A percentile compares a stretch with the other conserved stretches of the same genome.
phyloP scores from a whole-genome alignment of 2,329 filamentous ascomycete species.

The Dothistroma septosporum region DNA sequence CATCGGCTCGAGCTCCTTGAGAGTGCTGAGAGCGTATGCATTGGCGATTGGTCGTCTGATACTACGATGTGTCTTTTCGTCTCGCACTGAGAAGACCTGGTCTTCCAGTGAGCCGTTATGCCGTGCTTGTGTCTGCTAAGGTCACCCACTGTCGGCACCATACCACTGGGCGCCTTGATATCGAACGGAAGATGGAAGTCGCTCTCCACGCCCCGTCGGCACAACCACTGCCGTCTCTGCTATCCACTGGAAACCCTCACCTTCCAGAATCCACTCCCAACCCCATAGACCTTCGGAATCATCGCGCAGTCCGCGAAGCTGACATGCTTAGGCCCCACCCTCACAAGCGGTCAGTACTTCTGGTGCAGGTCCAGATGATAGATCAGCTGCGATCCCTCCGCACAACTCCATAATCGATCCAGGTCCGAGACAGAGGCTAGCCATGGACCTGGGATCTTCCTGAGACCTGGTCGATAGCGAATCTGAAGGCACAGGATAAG shows the following conservation, averaged over 20 bases:
- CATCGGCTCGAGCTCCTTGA: conserved; percentile 26
- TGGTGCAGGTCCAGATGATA: conserved; percentile 56
- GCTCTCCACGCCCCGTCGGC: neutral
- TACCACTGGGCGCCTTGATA: conserved; percentile 19
- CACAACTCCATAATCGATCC: conserved; percentile 50
- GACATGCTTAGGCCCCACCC: conserved; percentile 71
- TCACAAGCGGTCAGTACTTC: conserved; percentile 64
- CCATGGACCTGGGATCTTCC: conserved; percentile 49
- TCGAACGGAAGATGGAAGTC: conserved; percentile 23
- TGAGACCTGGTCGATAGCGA: conserved; percentile 21
- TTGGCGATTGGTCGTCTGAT: conserved; percentile 33
- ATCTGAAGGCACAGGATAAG: neutral
- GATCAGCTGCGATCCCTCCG: conserved; percentile 64
- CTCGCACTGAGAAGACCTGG: conserved; percentile 37
- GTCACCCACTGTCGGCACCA: conserved; percentile 12
- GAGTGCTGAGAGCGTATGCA: conserved; percentile 22
- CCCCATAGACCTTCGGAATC: conserved; percentile 56
- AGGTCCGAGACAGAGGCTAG: conserved; percentile 51
- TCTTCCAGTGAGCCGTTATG: too few relatives aligned
- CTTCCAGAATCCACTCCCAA: conserved; percentile 40
- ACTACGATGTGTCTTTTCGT: conserved; percentile 41
- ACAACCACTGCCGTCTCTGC: neutral
- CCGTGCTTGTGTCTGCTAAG: too few relatives aligned
- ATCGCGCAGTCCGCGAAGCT: conserved; percentile 66
- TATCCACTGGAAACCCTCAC: neutral